Evolutionary conservation across 2,329 filamentous ascomycete genomes (phyloP).

Genomic region (Coniochaeta pulveracea): DNA sequence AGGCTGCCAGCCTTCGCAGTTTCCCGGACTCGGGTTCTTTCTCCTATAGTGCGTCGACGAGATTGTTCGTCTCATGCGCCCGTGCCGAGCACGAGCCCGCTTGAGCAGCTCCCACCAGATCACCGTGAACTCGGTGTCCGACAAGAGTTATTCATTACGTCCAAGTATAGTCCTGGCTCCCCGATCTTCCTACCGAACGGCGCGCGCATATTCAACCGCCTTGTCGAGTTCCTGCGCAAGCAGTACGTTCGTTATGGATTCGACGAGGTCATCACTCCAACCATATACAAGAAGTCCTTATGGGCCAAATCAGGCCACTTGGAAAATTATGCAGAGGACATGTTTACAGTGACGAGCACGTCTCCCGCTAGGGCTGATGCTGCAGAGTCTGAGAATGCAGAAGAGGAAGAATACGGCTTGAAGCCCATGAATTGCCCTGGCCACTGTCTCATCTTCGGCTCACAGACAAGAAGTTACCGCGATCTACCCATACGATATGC

Average conservation of each 20-base stretch:
- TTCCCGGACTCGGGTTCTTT: neutral
- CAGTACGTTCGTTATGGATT: slow-evolving; percentile 82
- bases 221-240: slow-evolving; percentile 69
- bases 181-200: slow-evolving; percentile 78
- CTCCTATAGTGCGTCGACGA: slow-evolving; percentile 6
- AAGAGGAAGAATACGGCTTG: slow-evolving; percentile 65
- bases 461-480: slow-evolving; percentile 61
- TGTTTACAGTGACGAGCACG: slow-evolving; percentile 68
- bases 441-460: slow-evolving; percentile 75
- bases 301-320: slow-evolving; percentile 82
- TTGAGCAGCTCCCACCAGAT: slow-evolving; percentile 24
- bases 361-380: slow-evolving; percentile 26
- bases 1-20: neutral
- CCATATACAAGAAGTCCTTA: slow-evolving; percentile 78
- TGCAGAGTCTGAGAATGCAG: slow-evolving; percentile 32
- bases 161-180: slow-evolving; percentile 71
- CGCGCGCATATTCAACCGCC: slow-evolving; percentile 70
- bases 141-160: slow-evolving; percentile 71
- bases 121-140: slow-evolving; percentile 49
- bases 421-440: slow-evolving; percentile 94
- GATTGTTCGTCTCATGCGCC: slow-evolving; percentile 20
- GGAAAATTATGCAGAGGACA: slow-evolving; percentile 84
- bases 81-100: slow-evolving; percentile 9
- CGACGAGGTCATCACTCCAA: slow-evolving; percentile 79
- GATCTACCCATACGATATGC: slow-evolving; percentile 77